These are phyloP conservation scores for Plenodomus tracheiphilus DNA, from an alignment of 2,329 filamentous ascomycete genomes.

Conservation along the genomic window DNA sequence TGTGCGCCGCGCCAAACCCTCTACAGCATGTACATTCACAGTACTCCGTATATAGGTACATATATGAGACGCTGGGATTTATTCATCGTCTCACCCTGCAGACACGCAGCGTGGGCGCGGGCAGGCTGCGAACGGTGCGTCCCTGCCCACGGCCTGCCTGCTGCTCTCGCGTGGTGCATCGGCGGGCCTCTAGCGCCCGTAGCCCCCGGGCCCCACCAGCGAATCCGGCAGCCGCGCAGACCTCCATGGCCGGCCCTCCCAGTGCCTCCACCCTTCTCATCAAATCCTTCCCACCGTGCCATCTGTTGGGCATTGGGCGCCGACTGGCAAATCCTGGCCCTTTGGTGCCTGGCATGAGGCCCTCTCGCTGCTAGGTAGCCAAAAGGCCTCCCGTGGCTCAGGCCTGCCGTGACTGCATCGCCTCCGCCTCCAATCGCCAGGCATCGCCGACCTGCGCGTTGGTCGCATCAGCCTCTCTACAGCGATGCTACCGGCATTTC, in stretches of 20 bases:
- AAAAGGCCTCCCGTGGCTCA: constrained; percentile 6
- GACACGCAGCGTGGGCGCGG: constrained; percentile 7
- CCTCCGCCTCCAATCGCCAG: constrained; percentile 17
- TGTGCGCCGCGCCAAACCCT: too few species aligned
- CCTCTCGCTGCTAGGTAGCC: neutral
- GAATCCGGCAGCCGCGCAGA: constrained; percentile 22
- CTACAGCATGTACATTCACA: too few species aligned
- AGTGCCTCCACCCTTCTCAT: neutral
- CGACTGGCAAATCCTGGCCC: constrained; percentile 22
- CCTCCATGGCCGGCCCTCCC: constrained; percentile 1
- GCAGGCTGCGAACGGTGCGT: constrained; percentile 22
- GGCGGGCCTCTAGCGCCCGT: constrained; percentile 18
- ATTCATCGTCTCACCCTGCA: too few species aligned
- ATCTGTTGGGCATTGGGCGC: constrained; percentile 32
- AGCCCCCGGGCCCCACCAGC: constrained; percentile 21
- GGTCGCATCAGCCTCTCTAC: constrained; percentile 1
- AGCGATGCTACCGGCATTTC: constrained; percentile 1
- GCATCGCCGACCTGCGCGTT: constrained; percentile 7
- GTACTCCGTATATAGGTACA: too few species aligned
- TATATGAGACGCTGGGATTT: constrained; percentile 9
- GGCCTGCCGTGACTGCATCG: constrained; percentile 23
- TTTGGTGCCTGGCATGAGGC: constrained; percentile 23
- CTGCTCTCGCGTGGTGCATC: constrained; percentile 14
- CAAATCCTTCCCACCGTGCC: neutral
- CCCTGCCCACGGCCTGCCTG: constrained; percentile 8